Percentiles rank a stretch among this genome's conserved stretches.
Conservation (phyloP, 805 yeast species). For the Lipomyces sp. region DNA sequence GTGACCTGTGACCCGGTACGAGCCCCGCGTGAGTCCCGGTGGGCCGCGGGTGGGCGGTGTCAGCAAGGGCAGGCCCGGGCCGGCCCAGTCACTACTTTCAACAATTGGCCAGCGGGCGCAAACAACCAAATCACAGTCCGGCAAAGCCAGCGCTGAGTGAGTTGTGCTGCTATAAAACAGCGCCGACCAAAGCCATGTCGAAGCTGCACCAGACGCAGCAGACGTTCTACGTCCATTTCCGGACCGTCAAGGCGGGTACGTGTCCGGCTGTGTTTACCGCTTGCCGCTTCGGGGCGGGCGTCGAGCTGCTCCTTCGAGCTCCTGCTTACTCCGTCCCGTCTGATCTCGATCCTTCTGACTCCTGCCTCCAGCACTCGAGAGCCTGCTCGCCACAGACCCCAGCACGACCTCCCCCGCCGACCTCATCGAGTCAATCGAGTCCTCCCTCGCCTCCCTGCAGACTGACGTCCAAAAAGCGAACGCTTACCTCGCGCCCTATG, state of each 20-base stretch:
- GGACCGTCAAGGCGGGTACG: constrained; percentile 11
- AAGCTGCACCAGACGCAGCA: constrained; percentile 27
- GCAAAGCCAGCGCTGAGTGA: too few relatives aligned
- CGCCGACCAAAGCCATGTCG: constrained; percentile 11
- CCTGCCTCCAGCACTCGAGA: constrained; percentile 4
- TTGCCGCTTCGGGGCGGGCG: too few relatives aligned
- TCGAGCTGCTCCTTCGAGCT: background rate
- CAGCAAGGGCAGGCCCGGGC: too few relatives aligned
- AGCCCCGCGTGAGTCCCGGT: too few relatives aligned
- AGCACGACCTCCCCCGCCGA: background rate
- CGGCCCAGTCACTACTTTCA: too few relatives aligned
- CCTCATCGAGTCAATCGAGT: background rate
- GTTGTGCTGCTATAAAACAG: too few relatives aligned
- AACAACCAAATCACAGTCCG: too few relatives aligned
- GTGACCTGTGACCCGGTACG: too few relatives aligned
- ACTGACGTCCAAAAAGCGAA: constrained; percentile 12
- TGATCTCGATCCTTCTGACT: background rate
- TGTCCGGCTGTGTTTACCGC: too few relatives aligned
- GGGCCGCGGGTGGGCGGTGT: too few relatives aligned
- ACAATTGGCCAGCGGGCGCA: too few relatives aligned
- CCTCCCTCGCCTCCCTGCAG: background rate
- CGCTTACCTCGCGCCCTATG: constrained; percentile 22
- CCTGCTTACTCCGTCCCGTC: background rate
- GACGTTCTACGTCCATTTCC: constrained; percentile 19
- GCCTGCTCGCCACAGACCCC: constrained; percentile 4